Evolutionary conservation across 164 flowering plant genomes (phyloP).

Genomic region (Vitis riparia): DNA sequence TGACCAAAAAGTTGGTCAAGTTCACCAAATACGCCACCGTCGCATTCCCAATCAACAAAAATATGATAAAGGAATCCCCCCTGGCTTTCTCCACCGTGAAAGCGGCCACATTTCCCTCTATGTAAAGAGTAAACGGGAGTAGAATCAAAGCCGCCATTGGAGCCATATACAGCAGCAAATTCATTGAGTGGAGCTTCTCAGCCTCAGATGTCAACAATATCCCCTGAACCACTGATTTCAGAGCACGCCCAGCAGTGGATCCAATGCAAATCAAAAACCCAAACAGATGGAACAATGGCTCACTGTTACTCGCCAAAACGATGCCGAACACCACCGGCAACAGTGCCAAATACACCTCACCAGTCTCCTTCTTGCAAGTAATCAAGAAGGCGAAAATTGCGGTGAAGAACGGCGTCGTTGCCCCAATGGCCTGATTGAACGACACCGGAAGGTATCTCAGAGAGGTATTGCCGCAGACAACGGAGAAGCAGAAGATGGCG

Average conservation of each 20-base stretch:
- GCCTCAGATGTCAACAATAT: slow-evolving; percentile 68
- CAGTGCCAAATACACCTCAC: slow-evolving; percentile 65
- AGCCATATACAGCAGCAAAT: slow-evolving; percentile 88
- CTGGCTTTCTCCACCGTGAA: slow-evolving; percentile 62
- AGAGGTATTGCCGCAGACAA: slow-evolving; percentile 89
- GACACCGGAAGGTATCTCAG: slow-evolving; percentile 84
- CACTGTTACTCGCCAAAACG: slow-evolving; percentile 82
- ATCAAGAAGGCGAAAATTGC: slow-evolving; percentile 85
- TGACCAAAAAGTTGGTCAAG: slow-evolving; percentile 87
- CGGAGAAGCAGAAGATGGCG: slow-evolving; percentile 84
- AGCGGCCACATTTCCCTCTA: slow-evolving; percentile 78
- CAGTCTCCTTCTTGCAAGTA: slow-evolving; percentile 76
- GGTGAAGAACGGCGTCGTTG: slow-evolving; percentile 95
- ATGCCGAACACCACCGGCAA: slow-evolving; percentile 90
- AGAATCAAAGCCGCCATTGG: slow-evolving; percentile 87
- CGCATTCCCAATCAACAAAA: slow-evolving; percentile 72
- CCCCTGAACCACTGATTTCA: slow-evolving; percentile 93
- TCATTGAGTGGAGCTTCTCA: slow-evolving; percentile 90
- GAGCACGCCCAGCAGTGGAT: slow-evolving; percentile 84
- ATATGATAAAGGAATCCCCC: slow-evolving; percentile 50
- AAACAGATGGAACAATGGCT: slow-evolving; percentile 79
- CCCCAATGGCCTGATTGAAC: slow-evolving; percentile 92
- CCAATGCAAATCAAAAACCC: slow-evolving; percentile 83
- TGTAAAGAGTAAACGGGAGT: slow-evolving; percentile 68
- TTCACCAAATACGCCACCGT: slow-evolving; percentile 96